Evolutionary conservation across 176 grass and related monocot genomes (phyloP), one percentile per base, ranked within the genome.

Genomic region (Puya raimondii): DNA sequence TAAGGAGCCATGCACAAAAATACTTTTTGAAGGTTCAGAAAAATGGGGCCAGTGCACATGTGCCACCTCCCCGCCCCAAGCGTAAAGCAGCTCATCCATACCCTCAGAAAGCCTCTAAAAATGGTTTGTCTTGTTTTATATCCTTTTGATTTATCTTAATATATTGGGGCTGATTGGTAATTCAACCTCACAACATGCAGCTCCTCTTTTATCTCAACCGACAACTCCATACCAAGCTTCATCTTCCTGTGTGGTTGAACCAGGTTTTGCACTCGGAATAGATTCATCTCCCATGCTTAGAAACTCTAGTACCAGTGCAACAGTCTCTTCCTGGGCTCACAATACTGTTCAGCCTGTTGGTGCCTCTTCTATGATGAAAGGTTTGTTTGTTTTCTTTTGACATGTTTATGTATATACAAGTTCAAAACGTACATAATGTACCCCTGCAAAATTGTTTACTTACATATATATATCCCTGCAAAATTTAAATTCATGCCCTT

Each of bases 21-120:
- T 99, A 99, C 49, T 93, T 99, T 83, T 50, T 99, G 79, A 99
- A 93, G 74, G 94, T 99, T 81, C 94, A 99, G 80, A 99, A 99
- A 79, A 99, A 85, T 81, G 94, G 94, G 66, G 90, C 94, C 33
- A 83, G 80, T 20, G 94, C 90, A 48, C 94, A 99, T 84, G 85
- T 99, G 17, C 94, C 94, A 20, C 94, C 94, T 78, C 94, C 94
- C 9, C 82, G 94, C 53, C 94, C 94, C 57, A 99, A 99, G 80
- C 89, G 94, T 64, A 99, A 99, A 99, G 89, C 94, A 49, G 87
- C 85, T 58, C 94, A 91, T 86, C 94, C 94, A 50, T 99, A 99
- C 80, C 94, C 94, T 64, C 94, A 99, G 64, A 99, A 99, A 72
- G 84, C 94, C 21, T 86, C 87, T 65, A 99, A 99, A 85, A 99